Evolutionary conservation across 345 rosid genomes (phyloP).

Genomic region (Aquilaria malaccensis): DNA sequence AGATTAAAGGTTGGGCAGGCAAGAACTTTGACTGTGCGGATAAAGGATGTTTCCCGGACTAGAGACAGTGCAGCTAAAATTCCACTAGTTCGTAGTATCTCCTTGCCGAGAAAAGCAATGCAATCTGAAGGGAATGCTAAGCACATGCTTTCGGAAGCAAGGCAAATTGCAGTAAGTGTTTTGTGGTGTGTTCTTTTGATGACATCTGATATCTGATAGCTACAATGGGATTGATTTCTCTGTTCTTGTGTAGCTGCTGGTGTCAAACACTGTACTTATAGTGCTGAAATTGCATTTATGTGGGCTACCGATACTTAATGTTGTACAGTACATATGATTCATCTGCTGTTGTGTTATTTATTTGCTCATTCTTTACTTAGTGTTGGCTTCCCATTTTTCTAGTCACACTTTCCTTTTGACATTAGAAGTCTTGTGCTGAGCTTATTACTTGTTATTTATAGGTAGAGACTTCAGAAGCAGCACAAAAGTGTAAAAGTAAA

Average conservation of each 20-base stretch:
- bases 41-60: constrained; percentile 20
- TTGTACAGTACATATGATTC: too few species aligned
- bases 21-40: constrained; percentile 12
- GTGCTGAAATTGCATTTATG: background rate
- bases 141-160: constrained; percentile 19
- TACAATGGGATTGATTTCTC: background rate
- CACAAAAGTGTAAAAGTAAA: constrained; percentile 20
- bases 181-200: background rate
- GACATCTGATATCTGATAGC: background rate
- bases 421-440: constrained; percentile 1
- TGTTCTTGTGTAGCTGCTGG: background rate
- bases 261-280: background rate
- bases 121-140: constrained; percentile 17
- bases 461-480: constrained; percentile 35
- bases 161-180: constrained; percentile 30
- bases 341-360: background rate
- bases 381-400: too few species aligned
- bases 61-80: constrained; percentile 30
- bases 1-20: constrained; percentile 15
- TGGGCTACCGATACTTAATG: too few species aligned
- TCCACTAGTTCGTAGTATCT: constrained; percentile 21
- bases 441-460: constrained; percentile 11
- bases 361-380: background rate
- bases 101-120: constrained; percentile 26
- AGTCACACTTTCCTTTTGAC: background rate